Evolutionary conservation across 345 rosid genomes (phyloP).

Genomic region (Mercurialis annua): DNA sequence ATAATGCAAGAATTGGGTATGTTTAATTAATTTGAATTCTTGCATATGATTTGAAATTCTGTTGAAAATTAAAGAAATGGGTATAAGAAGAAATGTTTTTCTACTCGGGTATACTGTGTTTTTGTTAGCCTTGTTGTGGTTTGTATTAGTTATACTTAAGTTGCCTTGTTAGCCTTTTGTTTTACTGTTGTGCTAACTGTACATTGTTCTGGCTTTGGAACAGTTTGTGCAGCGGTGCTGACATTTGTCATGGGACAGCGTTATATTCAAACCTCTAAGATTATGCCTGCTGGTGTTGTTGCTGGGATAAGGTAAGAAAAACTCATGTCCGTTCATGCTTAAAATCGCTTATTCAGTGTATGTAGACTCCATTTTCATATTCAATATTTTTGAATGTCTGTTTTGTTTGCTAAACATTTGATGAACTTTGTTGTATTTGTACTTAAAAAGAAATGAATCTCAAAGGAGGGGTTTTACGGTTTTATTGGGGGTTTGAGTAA

Average conservation of each 20-base stretch:
- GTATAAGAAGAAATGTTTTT: no score
- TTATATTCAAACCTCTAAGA: constrained; percentile 71
- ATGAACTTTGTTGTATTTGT: not conserved
- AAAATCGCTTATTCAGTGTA: not conserved
- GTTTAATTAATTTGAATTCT: no score
- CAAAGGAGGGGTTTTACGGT: not conserved
- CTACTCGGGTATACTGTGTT: no score
- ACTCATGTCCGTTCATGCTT: not conserved
- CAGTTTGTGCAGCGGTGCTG: constrained; percentile 67
- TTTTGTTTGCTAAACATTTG: not conserved
- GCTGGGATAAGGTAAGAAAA: constrained; percentile 69
- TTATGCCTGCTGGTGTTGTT: constrained; percentile 93
- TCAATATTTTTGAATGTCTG: not conserved
- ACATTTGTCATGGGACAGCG: constrained; percentile 88
- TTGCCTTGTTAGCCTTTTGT: not conserved
- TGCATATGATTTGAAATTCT: no score
- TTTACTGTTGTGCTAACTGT: not conserved
- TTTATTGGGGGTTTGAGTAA: not conserved
- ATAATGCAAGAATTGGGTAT: no score
- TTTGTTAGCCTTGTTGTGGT: not conserved
- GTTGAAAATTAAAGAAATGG: no score
- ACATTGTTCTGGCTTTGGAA: constrained; percentile 16
- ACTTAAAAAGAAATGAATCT: no score
- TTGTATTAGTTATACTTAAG: no score
- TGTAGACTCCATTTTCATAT: not conserved